These are phyloP conservation scores for Podospora pseudopauciseta DNA, from an alignment of 495 filamentous ascomycete species.

Conservation along the genomic window DNA sequence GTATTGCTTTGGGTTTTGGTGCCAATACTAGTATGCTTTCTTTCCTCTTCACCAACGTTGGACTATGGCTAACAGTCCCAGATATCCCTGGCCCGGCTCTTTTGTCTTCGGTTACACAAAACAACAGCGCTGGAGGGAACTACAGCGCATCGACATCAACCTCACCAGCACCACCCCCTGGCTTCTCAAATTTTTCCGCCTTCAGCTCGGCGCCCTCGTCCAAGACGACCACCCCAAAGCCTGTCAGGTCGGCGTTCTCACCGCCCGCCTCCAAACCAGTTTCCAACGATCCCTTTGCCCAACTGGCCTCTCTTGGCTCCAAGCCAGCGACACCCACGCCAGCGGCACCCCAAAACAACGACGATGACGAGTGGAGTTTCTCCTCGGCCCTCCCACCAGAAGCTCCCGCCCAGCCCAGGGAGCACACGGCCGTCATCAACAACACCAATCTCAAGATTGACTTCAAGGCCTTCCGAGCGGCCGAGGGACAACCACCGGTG, in stretches of 20 bases:
- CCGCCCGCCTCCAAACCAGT: slow-evolving; percentile 40
- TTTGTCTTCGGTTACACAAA: slow-evolving; percentile 59
- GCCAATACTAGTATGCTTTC: slow-evolving; percentile 56
- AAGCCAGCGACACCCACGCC: slow-evolving; percentile 30
- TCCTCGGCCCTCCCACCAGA: slow-evolving; percentile 78
- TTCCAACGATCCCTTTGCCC: slow-evolving; percentile 64
- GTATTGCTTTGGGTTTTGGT: slow-evolving; percentile 81
- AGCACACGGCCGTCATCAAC: slow-evolving; percentile 47
- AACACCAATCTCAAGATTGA: slow-evolving; percentile 51
- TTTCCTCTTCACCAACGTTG: neutral
- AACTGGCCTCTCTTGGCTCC: slow-evolving; percentile 54
- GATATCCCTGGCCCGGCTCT: slow-evolving; percentile 62
- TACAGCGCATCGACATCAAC: slow-evolving; percentile 12
- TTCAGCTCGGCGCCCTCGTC: slow-evolving; percentile 44
- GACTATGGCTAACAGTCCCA: slow-evolving; percentile 23
- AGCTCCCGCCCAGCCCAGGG: slow-evolving; percentile 34
- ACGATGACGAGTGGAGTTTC: slow-evolving; percentile 93
- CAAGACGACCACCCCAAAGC: slow-evolving; percentile 49
- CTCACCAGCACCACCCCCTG: slow-evolving; percentile 36
- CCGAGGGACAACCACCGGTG: slow-evolving; percentile 52
- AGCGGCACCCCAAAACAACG: slow-evolving; percentile 40
- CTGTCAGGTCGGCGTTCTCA: slow-evolving; percentile 39
- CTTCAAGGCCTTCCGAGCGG: slow-evolving; percentile 44
- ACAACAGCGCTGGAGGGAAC: slow-evolving; percentile 48
- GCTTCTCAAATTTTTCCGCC: slow-evolving; percentile 62